Percentiles rank a stretch among this genome's conserved stretches.
These are phyloP conservation scores for Panicum virgatum DNA, from an alignment of 202 grass and related monocot species.

Conservation along the genomic window DNA sequence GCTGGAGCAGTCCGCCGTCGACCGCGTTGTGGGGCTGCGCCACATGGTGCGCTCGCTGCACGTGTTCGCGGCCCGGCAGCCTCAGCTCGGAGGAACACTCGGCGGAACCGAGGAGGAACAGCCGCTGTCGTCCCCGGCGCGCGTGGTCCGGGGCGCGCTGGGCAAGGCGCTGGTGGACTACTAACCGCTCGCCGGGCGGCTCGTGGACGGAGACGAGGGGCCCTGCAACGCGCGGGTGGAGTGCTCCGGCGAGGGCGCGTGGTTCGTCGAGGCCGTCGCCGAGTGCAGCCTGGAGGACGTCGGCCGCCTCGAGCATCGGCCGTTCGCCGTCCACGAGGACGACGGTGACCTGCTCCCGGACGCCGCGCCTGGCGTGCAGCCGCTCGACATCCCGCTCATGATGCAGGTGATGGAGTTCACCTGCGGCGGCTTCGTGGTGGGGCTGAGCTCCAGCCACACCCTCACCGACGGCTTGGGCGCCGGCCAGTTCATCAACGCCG, in stretches of 20 bases:
- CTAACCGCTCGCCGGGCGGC: constrained; percentile 55
- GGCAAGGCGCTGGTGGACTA: constrained; percentile 50
- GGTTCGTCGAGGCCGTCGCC: constrained; percentile 54
- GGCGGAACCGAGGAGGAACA: too few relatives aligned
- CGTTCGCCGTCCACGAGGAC: constrained; percentile 43
- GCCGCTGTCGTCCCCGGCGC: not conserved
- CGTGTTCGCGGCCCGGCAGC: constrained; percentile 30
- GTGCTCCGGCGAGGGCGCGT: constrained; percentile 65
- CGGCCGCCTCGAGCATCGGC: constrained; percentile 42
- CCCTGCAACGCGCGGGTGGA: constrained; percentile 29
- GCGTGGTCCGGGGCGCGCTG: constrained; percentile 37
- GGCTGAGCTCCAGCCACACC: constrained; percentile 59
- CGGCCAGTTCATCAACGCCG: constrained; percentile 59
- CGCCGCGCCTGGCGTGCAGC: constrained; percentile 33
- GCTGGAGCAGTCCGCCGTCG: constrained; percentile 52
- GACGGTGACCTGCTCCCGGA: constrained; percentile 51
- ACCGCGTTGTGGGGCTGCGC: constrained; percentile 54
- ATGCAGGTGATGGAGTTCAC: constrained; percentile 68
- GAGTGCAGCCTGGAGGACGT: constrained; percentile 56
- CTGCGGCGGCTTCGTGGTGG: constrained; percentile 61
- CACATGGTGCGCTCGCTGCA: constrained; percentile 67
- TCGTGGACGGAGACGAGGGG: constrained; percentile 20
- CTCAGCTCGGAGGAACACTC: too few relatives aligned
- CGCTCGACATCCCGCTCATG: constrained; percentile 56
- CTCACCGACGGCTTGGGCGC: constrained; percentile 68